Percentiles rank a stretch among this genome's conserved stretches.
Conservation (phyloP, 2,329 filamentous ascomycete genomes). For the Alternaria ethzedia region DNA sequence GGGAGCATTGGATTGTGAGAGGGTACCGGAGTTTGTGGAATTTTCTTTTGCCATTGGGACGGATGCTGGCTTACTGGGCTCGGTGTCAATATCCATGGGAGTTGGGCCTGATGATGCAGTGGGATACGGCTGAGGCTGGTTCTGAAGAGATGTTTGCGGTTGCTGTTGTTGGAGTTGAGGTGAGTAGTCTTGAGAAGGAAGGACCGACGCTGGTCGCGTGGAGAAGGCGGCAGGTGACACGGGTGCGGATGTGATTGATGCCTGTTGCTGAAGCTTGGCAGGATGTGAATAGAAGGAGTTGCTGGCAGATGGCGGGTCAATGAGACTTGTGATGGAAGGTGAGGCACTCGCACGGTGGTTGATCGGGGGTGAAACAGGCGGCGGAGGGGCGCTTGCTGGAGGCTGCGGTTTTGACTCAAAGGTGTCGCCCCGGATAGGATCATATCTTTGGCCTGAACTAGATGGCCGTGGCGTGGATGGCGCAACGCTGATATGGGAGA, state of each 20-base stretch:
- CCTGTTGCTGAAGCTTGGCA: conserved; percentile 42
- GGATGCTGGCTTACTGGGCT: conserved; percentile 32
- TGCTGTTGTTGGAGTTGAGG: conserved; percentile 27
- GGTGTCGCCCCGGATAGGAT: conserved; percentile 77
- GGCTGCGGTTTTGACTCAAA: conserved; percentile 50
- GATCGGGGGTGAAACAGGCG: conserved; percentile 57
- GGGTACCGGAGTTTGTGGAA: conserved; percentile 42
- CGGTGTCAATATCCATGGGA: conserved; percentile 48
- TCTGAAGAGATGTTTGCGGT: conserved; percentile 10
- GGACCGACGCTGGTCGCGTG: conserved; percentile 33
- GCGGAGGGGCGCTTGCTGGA: conserved; percentile 54
- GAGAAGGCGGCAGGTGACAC: conserved; percentile 47
- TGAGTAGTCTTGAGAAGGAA: conserved; percentile 37
- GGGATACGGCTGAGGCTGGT: conserved; percentile 6
- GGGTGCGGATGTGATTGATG: conserved; percentile 49
- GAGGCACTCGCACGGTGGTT: conserved; percentile 85
- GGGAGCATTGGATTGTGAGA: conserved; percentile 57
- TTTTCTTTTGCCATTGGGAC: conserved; percentile 45
- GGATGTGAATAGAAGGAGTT: conserved; percentile 45
- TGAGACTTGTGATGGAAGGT: conserved; percentile 88
- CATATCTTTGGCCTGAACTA: conserved; percentile 82
- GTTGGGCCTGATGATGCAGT: conserved; percentile 27
- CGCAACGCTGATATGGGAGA: conserved; percentile 52
- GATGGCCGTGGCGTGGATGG: conserved; percentile 59
- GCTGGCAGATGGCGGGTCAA: conserved; percentile 68